phyloP scores from a whole-genome alignment of 2,329 filamentous ascomycete genomes.

The Anthostomella pinea region DNA sequence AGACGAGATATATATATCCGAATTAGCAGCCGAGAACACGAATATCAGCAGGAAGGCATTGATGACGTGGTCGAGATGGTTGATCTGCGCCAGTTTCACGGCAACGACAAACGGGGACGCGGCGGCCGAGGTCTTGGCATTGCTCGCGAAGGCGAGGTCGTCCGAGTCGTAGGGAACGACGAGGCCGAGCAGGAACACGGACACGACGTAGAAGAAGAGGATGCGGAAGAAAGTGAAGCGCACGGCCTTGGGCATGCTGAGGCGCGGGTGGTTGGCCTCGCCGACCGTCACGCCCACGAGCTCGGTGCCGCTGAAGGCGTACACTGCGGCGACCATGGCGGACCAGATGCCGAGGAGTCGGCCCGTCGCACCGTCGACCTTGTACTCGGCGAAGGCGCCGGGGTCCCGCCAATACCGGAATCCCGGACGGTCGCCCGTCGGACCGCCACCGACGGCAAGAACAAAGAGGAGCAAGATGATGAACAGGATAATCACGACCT shows the following conservation, averaged over 20 bases:
- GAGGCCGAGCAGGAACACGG: slow-evolving; percentile 1
- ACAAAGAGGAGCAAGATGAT: slow-evolving; percentile 8
- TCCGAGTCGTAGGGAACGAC: not conserved
- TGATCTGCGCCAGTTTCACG: slow-evolving; percentile 45
- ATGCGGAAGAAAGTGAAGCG: slow-evolving; percentile 2
- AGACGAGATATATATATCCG: slow-evolving; percentile 57
- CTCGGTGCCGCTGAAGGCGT: slow-evolving; percentile 1
- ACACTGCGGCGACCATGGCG: slow-evolving; percentile 1
- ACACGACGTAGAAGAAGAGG: slow-evolving; percentile 3
- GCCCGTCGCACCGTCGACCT: too few species aligned
- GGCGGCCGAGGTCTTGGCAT: not conserved
- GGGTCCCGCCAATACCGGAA: slow-evolving; percentile 8
- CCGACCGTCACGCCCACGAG: not conserved
- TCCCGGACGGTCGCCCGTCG: slow-evolving; percentile 1
- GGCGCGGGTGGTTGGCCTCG: slow-evolving; percentile 1
- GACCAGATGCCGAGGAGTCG: slow-evolving; percentile 5
- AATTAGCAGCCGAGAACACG: slow-evolving; percentile 57
- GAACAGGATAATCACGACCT: slow-evolving; percentile 6
- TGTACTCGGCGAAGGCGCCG: slow-evolving; percentile 4
- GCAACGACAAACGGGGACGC: not conserved
- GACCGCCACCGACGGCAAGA: slow-evolving; percentile 4
- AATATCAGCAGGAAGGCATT: slow-evolving; percentile 57
- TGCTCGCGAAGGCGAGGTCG: not conserved
- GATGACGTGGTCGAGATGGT: slow-evolving; percentile 52
- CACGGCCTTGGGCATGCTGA: slow-evolving; percentile 1